Conservation (phyloP, 768 basidiomycete species). For the Cytidiella melzeri region DNA sequence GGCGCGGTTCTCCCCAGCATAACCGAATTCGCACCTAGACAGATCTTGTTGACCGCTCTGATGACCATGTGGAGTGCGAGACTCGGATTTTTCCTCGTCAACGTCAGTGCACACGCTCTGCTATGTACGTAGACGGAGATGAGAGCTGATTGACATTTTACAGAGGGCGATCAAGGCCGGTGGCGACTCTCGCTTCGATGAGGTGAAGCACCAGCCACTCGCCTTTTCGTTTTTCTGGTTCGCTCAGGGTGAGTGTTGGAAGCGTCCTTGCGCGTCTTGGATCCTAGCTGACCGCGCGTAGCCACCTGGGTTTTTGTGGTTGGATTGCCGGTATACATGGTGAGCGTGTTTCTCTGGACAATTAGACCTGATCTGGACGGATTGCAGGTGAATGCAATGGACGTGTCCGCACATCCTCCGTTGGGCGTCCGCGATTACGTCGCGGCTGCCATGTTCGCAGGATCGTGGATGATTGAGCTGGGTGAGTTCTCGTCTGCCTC, state of each 20-base stretch:
- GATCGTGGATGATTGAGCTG: conserved; percentile 56
- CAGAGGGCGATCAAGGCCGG: conserved; percentile 46
- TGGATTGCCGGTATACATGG: conserved; percentile 63
- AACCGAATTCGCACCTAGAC: conserved; percentile 50
- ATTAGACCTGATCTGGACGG: conserved; percentile 2
- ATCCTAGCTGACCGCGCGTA: conserved; percentile 15
- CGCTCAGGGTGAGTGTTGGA: conserved; percentile 40
- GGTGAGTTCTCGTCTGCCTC: conserved; percentile 11
- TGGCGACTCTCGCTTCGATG: conserved; percentile 61
- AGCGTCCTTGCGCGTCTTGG: neutral
- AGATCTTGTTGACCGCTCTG: conserved; percentile 51
- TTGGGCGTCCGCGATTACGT: conserved; percentile 51
- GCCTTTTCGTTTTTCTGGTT: conserved; percentile 58
- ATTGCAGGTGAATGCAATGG: conserved; percentile 46
- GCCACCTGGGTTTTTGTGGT: conserved; percentile 65
- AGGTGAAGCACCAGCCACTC: conserved; percentile 41
- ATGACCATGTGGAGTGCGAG: conserved; percentile 54
- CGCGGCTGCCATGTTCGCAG: conserved; percentile 45
- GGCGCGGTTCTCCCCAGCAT: conserved; percentile 34
- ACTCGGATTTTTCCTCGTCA: conserved; percentile 55
- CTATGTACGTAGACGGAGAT: conserved; percentile 20
- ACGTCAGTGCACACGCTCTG: conserved; percentile 36
- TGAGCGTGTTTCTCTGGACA: conserved; percentile 13
- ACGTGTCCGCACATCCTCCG: conserved; percentile 41
- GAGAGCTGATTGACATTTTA: conserved; percentile 9